Conservation (phyloP, 805 yeast species). For the Wickerhamiella brachini region DNA sequence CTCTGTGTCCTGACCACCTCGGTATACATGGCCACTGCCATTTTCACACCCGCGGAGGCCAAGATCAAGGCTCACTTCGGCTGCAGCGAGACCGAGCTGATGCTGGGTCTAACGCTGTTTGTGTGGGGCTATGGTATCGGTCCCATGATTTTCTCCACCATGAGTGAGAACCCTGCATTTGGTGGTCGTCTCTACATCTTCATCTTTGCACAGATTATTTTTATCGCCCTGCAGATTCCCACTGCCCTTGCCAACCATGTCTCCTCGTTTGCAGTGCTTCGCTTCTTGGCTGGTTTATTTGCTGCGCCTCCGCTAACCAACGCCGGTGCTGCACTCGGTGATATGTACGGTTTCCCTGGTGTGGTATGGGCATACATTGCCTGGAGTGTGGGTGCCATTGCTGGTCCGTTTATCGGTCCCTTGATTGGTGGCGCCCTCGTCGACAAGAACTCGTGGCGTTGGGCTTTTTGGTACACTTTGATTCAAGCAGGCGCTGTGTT, state of each 20-base stretch:
- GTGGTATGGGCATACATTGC: conserved; percentile 35
- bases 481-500: conserved; percentile 28
- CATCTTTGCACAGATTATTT: conserved; percentile 33
- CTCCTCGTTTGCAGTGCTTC: conserved; percentile 35
- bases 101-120: conserved; percentile 39
- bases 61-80: conserved; percentile 32
- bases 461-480: conserved; percentile 39
- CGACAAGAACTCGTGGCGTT: conserved; percentile 37
- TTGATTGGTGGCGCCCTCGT: conserved; percentile 39
- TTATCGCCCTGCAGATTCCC: conserved; percentile 41
- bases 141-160: conserved; percentile 41
- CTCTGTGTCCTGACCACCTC: conserved; percentile 35
- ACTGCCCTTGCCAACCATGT: conserved; percentile 38
- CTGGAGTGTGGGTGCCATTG: conserved; percentile 42
- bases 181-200: conserved; percentile 38
- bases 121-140: conserved; percentile 51
- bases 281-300: conserved; percentile 41
- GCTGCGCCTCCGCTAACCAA: conserved; percentile 45
- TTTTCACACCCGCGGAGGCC: conserved; percentile 41
- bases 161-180: conserved; percentile 36
- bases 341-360: conserved; percentile 31
- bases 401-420: conserved; percentile 46
- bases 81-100: conserved; percentile 31
- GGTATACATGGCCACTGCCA: conserved; percentile 47
- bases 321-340: conserved; percentile 46